These are phyloP conservation scores for Sporisorium scitamineum DNA, from an alignment of 1,284 basidiomycete species.

Conservation along the genomic window DNA sequence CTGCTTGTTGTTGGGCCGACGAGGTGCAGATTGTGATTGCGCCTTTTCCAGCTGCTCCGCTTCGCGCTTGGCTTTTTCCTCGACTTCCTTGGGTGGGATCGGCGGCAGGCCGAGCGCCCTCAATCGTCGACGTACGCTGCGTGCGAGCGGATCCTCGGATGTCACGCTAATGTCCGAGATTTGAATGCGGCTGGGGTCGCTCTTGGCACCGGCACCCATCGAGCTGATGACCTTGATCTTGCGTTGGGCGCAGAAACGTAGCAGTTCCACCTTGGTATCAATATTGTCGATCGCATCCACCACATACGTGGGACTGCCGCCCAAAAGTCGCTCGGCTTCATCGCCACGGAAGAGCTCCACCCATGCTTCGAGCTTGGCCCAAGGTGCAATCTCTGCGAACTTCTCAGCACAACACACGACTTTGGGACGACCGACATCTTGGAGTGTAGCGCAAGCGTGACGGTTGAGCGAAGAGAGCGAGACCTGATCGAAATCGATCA, in stretches of 20 bases:
- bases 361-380: conserved; percentile 75
- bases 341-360: conserved; percentile 60
- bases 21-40: conserved; percentile 3
- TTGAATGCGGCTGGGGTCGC: conserved; percentile 92
- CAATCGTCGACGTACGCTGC: conserved; percentile 85
- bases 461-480: conserved; percentile 73
- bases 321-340: conserved; percentile 51
- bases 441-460: conserved; percentile 89
- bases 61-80: conserved; percentile 33
- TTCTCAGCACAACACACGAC: conserved; percentile 83
- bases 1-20: conserved; percentile 11
- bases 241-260: conserved; percentile 63
- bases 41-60: conserved; percentile 40
- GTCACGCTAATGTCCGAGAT: conserved; percentile 93
- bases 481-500: conserved; percentile 69
- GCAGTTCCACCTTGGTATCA: conserved; percentile 78
- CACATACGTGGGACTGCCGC: conserved; percentile 61
- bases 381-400: conserved; percentile 78
- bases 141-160: conserved; percentile 92
- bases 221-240: conserved; percentile 78
- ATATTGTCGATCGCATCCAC: conserved; percentile 87
- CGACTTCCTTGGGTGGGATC: conserved; percentile 53
- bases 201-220: conserved; percentile 97
- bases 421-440: conserved; percentile 94
- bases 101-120: conserved; percentile 70